Evolutionary conservation across 306 rosid genomes (phyloP).

Genomic region (Hippophae rhamnoides): DNA sequence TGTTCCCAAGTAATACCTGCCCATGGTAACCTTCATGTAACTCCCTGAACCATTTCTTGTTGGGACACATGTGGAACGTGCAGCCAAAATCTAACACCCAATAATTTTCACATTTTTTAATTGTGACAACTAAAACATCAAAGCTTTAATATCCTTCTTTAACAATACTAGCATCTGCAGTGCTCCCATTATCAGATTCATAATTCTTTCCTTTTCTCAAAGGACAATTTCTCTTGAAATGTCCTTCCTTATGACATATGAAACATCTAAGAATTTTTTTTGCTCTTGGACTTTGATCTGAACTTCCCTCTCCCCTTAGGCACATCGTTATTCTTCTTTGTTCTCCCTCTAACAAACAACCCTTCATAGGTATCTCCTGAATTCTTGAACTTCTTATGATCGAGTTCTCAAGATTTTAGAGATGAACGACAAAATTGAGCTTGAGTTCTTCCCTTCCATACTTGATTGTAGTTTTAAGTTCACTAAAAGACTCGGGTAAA

Average conservation of each 20-base stretch:
- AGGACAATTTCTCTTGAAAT: background rate
- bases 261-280: too few relatives aligned
- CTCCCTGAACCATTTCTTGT: background rate
- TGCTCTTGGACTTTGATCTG: background rate
- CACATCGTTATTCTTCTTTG: too few relatives aligned
- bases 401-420: too few relatives aligned
- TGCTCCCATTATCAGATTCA: background rate
- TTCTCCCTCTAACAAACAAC: too few relatives aligned
- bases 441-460: too few relatives aligned
- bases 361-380: background rate
- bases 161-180: background rate
- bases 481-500: background rate
- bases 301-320: background rate
- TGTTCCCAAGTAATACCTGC: background rate
- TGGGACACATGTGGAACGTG: background rate
- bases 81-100: background rate
- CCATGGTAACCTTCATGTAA: background rate
- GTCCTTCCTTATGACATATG: background rate
- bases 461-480: too few relatives aligned
- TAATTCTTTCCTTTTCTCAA: too few relatives aligned
- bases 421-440: too few relatives aligned
- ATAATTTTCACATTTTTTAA: too few relatives aligned
- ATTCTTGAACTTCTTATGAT: too few relatives aligned
- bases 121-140: background rate
- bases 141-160: too few relatives aligned